phyloP scores from a whole-genome alignment of 2,329 filamentous ascomycete genomes.

The Fonsecaea nubica region DNA sequence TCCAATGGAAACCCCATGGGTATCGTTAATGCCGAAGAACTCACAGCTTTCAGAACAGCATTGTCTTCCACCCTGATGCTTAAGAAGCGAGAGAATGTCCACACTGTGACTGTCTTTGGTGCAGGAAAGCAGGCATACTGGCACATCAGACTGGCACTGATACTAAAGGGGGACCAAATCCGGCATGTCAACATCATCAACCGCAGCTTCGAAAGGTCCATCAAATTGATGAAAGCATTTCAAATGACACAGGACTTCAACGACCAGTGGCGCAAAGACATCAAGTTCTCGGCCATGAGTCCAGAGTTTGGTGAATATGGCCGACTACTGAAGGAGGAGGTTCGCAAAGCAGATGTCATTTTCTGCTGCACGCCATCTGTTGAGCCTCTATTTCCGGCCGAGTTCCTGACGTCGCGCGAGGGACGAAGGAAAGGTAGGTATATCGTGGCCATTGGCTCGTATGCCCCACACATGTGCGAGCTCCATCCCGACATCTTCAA shows the following conservation, averaged over 20 bases:
- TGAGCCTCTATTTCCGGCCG: constrained; percentile 74
- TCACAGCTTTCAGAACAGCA: constrained; percentile 73
- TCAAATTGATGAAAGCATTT: constrained; percentile 59
- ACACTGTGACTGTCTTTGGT: constrained; percentile 82
- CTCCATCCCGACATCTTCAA: constrained; percentile 77
- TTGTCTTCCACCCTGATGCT: constrained; percentile 66
- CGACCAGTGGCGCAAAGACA: constrained; percentile 67
- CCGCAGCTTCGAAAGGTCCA: constrained; percentile 59
- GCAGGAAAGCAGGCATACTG: constrained; percentile 91
- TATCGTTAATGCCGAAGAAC: constrained; percentile 69
- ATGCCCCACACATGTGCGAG: constrained; percentile 78
- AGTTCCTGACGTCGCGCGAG: constrained; percentile 70
- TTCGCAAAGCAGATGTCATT: constrained; percentile 75
- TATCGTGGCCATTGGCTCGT: constrained; percentile 55
- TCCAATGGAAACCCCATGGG: constrained; percentile 64
- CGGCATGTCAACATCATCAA: constrained; percentile 84
- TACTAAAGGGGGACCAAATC: constrained; percentile 70
- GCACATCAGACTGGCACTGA: constrained; percentile 84
- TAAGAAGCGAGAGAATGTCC: constrained; percentile 70
- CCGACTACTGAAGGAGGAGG: constrained; percentile 71
- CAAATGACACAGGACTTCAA: constrained; percentile 56
- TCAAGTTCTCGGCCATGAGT: constrained; percentile 74
- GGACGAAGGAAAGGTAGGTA: constrained; percentile 54
- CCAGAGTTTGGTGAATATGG: constrained; percentile 73
- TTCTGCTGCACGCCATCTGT: constrained; percentile 86